Percentiles rank a stretch among this genome's conserved stretches.
Conservation (phyloP, 2,329 filamentous ascomycete genomes). For the Tothia fuscella region DNA sequence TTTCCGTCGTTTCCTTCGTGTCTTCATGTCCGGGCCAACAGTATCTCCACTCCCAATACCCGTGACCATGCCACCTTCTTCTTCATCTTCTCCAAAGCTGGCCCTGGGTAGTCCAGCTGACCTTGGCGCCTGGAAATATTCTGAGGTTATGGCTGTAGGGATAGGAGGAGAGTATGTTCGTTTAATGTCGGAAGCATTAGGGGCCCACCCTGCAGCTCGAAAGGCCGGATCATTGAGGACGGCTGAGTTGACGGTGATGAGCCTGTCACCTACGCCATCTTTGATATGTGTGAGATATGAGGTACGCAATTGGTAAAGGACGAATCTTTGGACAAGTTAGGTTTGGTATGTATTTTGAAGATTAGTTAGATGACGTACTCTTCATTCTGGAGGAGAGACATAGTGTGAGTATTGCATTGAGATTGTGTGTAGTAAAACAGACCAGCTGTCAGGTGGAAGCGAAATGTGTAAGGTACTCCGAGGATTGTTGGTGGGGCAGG, state of each 20-base stretch:
- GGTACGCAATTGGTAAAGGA: constrained; percentile 70
- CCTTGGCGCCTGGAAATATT: constrained; percentile 67
- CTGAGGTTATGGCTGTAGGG: constrained; percentile 66
- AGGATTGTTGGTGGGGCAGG: no score
- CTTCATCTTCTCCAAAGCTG: constrained; percentile 55
- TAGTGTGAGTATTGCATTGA: constrained; percentile 14
- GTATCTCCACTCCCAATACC: constrained; percentile 53
- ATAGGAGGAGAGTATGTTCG: constrained; percentile 79
- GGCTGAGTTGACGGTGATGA: constrained; percentile 68
- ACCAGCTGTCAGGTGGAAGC: constrained; percentile 7
- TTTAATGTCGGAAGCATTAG: constrained; percentile 63
- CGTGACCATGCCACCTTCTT: constrained; percentile 59
- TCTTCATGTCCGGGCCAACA: constrained; percentile 50
- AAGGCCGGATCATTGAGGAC: constrained; percentile 72
- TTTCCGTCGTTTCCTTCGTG: constrained; percentile 53
- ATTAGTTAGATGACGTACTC: constrained; percentile 21
- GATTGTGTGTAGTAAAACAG: constrained; percentile 1
- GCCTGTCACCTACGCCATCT: constrained; percentile 72
- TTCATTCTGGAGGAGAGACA: constrained; percentile 35
- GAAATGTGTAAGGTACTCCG: not conserved
- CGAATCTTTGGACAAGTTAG: constrained; percentile 45
- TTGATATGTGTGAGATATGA: constrained; percentile 70
- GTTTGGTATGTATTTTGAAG: constrained; percentile 33
- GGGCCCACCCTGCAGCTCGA: constrained; percentile 69
- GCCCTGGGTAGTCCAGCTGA: constrained; percentile 42